These are phyloP conservation scores for Aechmea fasciata DNA, from an alignment of 176 grass and related monocot species.

Conservation along the genomic window DNA sequence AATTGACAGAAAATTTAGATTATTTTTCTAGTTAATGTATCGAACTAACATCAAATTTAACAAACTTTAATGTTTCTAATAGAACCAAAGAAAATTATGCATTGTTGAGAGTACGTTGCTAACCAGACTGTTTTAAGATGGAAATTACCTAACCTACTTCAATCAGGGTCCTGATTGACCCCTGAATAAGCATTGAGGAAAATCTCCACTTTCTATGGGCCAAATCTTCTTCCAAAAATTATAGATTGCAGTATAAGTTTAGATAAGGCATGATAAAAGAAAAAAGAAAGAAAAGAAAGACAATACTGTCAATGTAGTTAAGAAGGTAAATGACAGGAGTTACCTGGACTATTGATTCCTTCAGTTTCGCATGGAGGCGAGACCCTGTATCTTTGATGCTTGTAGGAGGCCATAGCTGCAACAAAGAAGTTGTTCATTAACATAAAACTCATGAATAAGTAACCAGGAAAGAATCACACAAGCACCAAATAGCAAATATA, in stretches of 20 bases:
- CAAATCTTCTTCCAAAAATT: background rate
- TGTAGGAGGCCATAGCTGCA: constrained; percentile 89
- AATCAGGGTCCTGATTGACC: background rate
- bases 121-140: too few relatives aligned
- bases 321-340: constrained; percentile 13
- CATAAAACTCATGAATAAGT: background rate
- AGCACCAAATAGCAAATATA: background rate
- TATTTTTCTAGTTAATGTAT: too few relatives aligned
- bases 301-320: constrained; percentile 3
- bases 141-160: background rate
- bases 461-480: background rate
- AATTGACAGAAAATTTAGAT: too few relatives aligned
- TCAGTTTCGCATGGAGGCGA: constrained; percentile 63
- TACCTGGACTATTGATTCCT: constrained; percentile 79
- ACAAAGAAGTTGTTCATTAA: background rate
- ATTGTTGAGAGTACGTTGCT: too few relatives aligned
- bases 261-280: background rate
- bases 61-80: too few relatives aligned
- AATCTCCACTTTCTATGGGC: background rate
- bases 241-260: background rate
- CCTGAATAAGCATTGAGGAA: background rate
- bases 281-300: constrained; percentile 1
- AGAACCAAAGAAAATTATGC: too few relatives aligned
- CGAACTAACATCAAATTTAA: too few relatives aligned
- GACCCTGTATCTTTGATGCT: constrained; percentile 97